Base-by-base conservation (phyloP, 805 yeast genomes). In the Metschnikowia continentalis region DNA sequence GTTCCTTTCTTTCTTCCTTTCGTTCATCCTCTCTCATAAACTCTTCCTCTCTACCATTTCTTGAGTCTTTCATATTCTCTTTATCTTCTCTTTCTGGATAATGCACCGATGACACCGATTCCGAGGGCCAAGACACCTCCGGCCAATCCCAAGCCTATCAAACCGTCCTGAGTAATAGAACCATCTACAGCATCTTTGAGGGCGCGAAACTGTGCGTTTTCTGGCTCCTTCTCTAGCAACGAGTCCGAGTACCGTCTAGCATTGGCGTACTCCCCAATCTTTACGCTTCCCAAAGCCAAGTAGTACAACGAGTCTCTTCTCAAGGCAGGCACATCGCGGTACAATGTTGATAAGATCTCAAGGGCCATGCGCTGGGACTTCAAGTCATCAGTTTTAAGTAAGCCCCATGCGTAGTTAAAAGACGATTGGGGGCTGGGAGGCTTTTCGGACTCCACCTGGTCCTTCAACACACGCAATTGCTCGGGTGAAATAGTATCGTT, bases 381-480 rank as follows among this genome's bases (percentile, higher is more conserved):
- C 20, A 75, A 73, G 46, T 77, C 75, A 46, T 68, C 64, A 1
- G 96, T 83, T 66, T 90, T 91, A 55, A 95, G 81, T 46, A 94
- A 74, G 3, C 95, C 99, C 99, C 99, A 94, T 0, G 97, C 96
- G 61, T 88, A 88, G 68, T 95, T 94, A 77, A 94, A 94, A 51
- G 83, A 80, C 2, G 97, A 85, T 66, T 90, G 97, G 0, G 88
- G 78, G 0, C 91, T 77, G 0, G 89, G 90, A 5, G 94, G 96
- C 32, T 87, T 84, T 65, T 94, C 98, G 1, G 85, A 75, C 26
- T 82, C 80, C 38, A 88, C 90, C 61, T 90, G 96, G 58, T 83
- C 79, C 55, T 81, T 84, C 32, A 94, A 77, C 0, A 90, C 79
- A 14, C 81, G 84, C 39, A 94, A 76, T 61, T 92, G 96, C 50